These are phyloP conservation scores for Penicillium sp. DNA, from an alignment of 2,329 filamentous ascomycete species.

Conservation along the genomic window DNA sequence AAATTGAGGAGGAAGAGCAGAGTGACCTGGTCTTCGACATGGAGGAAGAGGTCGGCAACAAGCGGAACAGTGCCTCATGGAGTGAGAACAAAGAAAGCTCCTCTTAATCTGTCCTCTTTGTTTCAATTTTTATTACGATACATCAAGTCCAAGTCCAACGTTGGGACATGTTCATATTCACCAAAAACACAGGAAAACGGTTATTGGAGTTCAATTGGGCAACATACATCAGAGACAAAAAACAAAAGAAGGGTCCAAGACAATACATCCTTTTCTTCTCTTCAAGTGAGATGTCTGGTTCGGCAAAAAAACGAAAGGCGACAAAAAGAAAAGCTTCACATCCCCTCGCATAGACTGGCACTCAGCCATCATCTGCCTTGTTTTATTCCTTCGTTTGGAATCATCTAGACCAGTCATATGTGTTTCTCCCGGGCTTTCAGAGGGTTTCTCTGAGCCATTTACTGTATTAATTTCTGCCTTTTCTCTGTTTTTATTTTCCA, in stretches of 20 bases:
- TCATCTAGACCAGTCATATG: conserved; percentile 20
- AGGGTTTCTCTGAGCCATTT: conserved; percentile 7
- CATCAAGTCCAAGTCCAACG: conserved; percentile 13
- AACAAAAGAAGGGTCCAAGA: conserved; percentile 17
- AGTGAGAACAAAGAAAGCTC: conserved; percentile 34
- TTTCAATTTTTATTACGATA: conserved; percentile 20
- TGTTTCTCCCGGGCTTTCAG: conserved; percentile 10
- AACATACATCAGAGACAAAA: conserved; percentile 20
- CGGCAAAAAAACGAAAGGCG: conserved; percentile 6
- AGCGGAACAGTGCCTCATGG: conserved; percentile 41
- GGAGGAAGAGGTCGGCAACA: conserved; percentile 52
- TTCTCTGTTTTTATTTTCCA: conserved; percentile 12
- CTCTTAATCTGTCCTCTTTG: conserved; percentile 21
- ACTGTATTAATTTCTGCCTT: conserved; percentile 24
- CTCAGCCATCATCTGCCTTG: conserved; percentile 7
- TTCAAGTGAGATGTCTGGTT: conserved; percentile 1
- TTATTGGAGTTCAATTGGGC: conserved; percentile 23
- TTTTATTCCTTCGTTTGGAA: conserved; percentile 8
- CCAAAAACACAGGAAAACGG: conserved; percentile 17
- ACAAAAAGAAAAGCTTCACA: background rate
- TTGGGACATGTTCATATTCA: conserved; percentile 7
- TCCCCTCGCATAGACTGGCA: conserved; percentile 21
- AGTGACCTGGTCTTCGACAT: conserved; percentile 51
- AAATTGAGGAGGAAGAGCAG: conserved; percentile 50
- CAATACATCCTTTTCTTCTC: conserved; percentile 3